Percentiles rank a stretch among this genome's conserved stretches.
Conservation (phyloP, 2,329 filamentous ascomycete genomes). For the Colletotrichum lupini region DNA sequence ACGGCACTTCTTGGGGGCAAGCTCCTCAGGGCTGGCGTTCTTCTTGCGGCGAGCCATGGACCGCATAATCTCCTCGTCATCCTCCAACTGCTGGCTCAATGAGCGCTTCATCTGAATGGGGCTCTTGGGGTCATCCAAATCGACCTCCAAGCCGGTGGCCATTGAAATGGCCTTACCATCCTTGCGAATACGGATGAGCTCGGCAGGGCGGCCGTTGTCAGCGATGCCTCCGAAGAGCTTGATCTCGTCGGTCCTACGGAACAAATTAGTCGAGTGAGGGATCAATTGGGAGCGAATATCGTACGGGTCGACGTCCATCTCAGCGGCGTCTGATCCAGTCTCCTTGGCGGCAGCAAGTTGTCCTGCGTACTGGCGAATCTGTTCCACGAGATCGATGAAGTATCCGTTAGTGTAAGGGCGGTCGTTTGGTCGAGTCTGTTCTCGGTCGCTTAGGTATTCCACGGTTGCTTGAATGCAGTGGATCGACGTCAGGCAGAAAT, state of each 20-base stretch:
- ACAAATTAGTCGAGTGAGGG: conserved; percentile 8
- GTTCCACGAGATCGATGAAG: conserved; percentile 94
- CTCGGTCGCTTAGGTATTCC: conserved; percentile 84
- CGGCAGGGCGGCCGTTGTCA: conserved; percentile 83
- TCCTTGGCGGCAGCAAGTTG: conserved; percentile 82
- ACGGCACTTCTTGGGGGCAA: conserved; percentile 81
- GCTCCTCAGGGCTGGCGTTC: conserved; percentile 86
- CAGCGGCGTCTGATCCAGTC: conserved; percentile 68
- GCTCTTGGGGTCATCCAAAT: conserved; percentile 60
- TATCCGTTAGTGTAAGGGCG: conserved; percentile 95
- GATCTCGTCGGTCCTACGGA: conserved; percentile 71
- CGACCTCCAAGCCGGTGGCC: conserved; percentile 74
- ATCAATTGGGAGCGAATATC: conserved; percentile 41
- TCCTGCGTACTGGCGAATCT: conserved; percentile 89
- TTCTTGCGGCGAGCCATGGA: conserved; percentile 98
- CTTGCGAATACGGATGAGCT: conserved; percentile 85
- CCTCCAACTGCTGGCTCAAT: conserved; percentile 75
- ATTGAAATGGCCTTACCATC: conserved; percentile 84
- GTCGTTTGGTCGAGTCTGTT: conserved; percentile 86
- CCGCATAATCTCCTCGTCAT: conserved; percentile 85
- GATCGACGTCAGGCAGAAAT: conserved; percentile 91
- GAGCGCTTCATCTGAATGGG: conserved; percentile 72
- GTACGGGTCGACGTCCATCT: conserved; percentile 70
- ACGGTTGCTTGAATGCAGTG: conserved; percentile 91
- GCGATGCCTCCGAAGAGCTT: conserved; percentile 84